Evolutionary conservation across 805 yeast genomes (phyloP).

Genomic region (Brettanomyces sp.): DNA sequence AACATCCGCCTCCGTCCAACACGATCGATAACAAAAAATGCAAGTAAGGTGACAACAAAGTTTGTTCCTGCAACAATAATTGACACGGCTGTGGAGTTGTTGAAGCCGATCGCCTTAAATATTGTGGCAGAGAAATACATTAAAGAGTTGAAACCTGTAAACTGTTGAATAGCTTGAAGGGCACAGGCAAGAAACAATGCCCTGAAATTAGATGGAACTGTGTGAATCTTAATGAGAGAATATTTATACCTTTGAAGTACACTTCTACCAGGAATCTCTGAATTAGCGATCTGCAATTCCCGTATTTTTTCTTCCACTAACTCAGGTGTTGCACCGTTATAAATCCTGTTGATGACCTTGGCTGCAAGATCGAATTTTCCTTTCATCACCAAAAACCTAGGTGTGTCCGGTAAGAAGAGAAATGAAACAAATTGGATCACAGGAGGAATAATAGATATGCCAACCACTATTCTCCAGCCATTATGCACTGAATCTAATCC

Average conservation of each 20-base stretch:
- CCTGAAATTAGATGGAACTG: constrained; percentile 70
- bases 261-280: constrained; percentile 34
- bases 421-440: constrained; percentile 67
- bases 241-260: constrained; percentile 42
- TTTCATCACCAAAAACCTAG: constrained; percentile 75
- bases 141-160: constrained; percentile 91
- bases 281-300: constrained; percentile 47
- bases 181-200: constrained; percentile 89
- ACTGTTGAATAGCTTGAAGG: constrained; percentile 92
- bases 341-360: constrained; percentile 52
- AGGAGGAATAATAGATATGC: constrained; percentile 83
- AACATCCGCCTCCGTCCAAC: constrained; percentile 84
- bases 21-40: constrained; percentile 77
- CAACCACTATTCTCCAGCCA: constrained; percentile 93
- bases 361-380: constrained; percentile 59
- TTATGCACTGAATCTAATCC: constrained; percentile 63
- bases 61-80: constrained; percentile 91
- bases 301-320: constrained; percentile 58
- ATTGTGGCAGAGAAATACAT: constrained; percentile 94
- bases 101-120: constrained; percentile 83
- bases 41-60: constrained; percentile 77
- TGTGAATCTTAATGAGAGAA: constrained; percentile 54
- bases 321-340: constrained; percentile 52
- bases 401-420: constrained; percentile 89
- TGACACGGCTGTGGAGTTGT: constrained; percentile 89